A percentile compares a stretch with the other conserved stretches of the same genome.
These are phyloP conservation scores for Didymella pomorum DNA, from an alignment of 2,329 filamentous ascomycete genomes.

Conservation along the genomic window DNA sequence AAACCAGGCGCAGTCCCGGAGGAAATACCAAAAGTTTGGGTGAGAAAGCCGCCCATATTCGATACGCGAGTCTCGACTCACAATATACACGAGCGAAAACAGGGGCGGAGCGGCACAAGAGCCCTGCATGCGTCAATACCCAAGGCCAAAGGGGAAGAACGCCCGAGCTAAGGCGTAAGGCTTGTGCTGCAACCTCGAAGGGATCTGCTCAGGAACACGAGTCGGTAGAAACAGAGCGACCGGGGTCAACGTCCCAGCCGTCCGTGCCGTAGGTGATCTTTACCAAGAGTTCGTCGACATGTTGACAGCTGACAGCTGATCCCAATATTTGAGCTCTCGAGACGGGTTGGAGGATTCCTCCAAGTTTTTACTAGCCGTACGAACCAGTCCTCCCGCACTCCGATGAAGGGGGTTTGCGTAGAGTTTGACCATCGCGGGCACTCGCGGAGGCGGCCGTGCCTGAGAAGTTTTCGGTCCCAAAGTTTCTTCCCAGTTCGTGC, in stretches of 20 bases:
- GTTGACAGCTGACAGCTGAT: constrained; percentile 4
- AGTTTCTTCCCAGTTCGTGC: neutral
- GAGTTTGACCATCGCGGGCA: constrained; percentile 13
- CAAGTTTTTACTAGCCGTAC: neutral
- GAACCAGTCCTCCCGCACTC: neutral
- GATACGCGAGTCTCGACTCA: constrained; percentile 16
- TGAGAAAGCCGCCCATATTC: neutral
- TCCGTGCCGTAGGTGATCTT: constrained; percentile 13
- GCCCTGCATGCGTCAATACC: constrained; percentile 14
- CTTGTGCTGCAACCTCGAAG: constrained; percentile 1
- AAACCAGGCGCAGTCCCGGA: constrained; percentile 22
- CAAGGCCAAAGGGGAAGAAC: constrained; percentile 10
- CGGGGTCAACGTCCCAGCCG: constrained; percentile 8
- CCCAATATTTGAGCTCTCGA: constrained; percentile 6
- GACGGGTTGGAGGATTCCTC: neutral
- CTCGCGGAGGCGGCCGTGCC: constrained; percentile 10
- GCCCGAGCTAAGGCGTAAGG: constrained; percentile 4
- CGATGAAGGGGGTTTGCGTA: neutral
- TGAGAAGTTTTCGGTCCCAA: constrained; percentile 13
- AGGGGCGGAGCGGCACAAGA: constrained; percentile 17
- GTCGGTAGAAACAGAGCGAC: constrained; percentile 1
- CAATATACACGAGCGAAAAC: constrained; percentile 10
- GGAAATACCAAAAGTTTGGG: constrained; percentile 28
- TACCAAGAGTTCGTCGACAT: constrained; percentile 4
- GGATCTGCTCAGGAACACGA: constrained; percentile 5